phyloP scores from a whole-genome alignment of 139 green algal genomes.

The Coelastrella sp. region DNA sequence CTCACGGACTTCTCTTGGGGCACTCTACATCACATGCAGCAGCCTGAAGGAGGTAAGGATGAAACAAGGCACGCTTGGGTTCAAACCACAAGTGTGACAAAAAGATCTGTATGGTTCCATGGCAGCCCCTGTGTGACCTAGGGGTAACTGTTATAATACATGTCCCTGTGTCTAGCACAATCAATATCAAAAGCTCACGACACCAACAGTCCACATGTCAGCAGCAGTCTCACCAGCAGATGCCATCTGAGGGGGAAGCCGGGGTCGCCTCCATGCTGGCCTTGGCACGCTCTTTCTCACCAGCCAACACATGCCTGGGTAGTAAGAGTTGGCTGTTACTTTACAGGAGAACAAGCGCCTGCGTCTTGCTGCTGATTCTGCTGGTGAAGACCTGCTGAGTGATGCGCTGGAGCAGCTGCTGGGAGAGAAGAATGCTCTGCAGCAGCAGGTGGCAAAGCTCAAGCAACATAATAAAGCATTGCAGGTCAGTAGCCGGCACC shows the following conservation, averaged over 20 bases:
- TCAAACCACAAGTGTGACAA: neutral
- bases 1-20: neutral
- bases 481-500: neutral
- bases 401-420: conserved; percentile 34
- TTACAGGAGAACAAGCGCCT: conserved; percentile 30
- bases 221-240: no score
- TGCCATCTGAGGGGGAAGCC: no score
- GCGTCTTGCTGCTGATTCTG: neutral
- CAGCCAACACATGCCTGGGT: no score
- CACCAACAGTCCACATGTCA: no score
- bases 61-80: neutral
- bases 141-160: no score
- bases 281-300: neutral
- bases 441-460: neutral
- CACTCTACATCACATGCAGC: neutral
- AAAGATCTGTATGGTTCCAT: no score
- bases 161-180: no score
- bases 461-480: conserved; percentile 19
- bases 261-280: neutral
- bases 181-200: no score
- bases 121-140: no score
- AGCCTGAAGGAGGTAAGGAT: neutral
- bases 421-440: conserved; percentile 27
- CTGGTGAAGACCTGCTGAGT: conserved; percentile 8
- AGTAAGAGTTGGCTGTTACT: no score